Base-by-base conservation (phyloP, 495 filamentous ascomycete species). In the Talaromyces trachyspermus region DNA sequence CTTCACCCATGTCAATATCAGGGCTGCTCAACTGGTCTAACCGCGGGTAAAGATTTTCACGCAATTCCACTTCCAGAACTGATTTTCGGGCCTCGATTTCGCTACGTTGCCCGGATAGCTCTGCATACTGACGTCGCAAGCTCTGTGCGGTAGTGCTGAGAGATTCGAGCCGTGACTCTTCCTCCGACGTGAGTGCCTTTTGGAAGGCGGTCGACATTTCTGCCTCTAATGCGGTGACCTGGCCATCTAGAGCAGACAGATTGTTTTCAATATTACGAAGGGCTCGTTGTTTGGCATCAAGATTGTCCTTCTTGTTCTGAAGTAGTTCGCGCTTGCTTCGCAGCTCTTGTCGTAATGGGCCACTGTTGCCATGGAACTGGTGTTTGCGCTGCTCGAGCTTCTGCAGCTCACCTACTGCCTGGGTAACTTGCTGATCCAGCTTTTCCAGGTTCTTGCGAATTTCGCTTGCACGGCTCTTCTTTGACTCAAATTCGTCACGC, bases 181-280 rank as follows among this genome's bases (percentile, higher is more conserved):
- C 92, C 19, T 82, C 79, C 8, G 75, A 73, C 14, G 84, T 86
- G 19, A 99, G 74, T 14, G 86, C 79, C 59, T 96, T 97, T 68
- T 94, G 95, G 72, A 96, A 97, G 12, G 89, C 81, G 3, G 89
- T 86, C 1, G 74, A 74, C 41, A 95, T 61, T 60, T 99, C 92
- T 9, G 79, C 74, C 57, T 90, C 78, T 54, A 89, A 84, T 0
- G 83, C 79, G 25, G 60, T 71, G 46, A 90, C 74, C 50, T 86
- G 84, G 39, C 88, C 84, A 39, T 79, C 79, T 33, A 91, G 66
- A 42, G 84, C 78, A 49, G 84, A 86, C 53, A 95, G 69, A 48
- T 84, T 81, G 32, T 76, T 74, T 42, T 92, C 83, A 7, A 95
- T 80, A 42, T 80, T 85, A n/a, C 83, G 84, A 32, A 75, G 76